Evolutionary conservation across 306 rosid species (phyloP).

Genomic region (Malus orientalis): DNA sequence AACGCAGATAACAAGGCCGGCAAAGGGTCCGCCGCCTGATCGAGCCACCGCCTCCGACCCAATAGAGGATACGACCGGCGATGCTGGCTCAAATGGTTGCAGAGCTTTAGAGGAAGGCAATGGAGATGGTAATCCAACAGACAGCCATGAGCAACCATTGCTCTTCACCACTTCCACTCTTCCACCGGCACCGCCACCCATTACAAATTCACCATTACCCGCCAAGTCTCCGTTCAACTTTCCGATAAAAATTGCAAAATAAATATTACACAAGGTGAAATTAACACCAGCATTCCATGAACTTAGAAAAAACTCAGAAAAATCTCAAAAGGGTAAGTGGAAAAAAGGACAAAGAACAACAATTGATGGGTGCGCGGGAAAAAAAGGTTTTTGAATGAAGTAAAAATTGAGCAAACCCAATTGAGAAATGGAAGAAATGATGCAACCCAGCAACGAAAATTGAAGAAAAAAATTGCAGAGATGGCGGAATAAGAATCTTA

Average conservation of each 20-base stretch:
- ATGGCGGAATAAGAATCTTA: background rate
- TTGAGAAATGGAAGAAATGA: background rate
- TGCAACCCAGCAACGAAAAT: slow-evolving; percentile 7
- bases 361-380: slow-evolving; percentile 21
- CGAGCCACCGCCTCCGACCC: slow-evolving; percentile 33
- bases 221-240: slow-evolving; percentile 17
- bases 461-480: background rate
- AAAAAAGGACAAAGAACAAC: background rate
- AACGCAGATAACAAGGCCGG: slow-evolving; percentile 82
- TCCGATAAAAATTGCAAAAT: background rate
- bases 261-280: background rate
- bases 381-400: background rate
- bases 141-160: slow-evolving; percentile 74
- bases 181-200: slow-evolving; percentile 54
- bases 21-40: slow-evolving; percentile 60
- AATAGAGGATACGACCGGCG: slow-evolving; percentile 56
- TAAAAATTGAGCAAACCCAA: background rate
- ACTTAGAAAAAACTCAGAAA: background rate
- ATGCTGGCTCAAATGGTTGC: slow-evolving; percentile 51
- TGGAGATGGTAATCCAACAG: slow-evolving; percentile 52
- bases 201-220: slow-evolving; percentile 13
- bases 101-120: slow-evolving; percentile 44
- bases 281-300: background rate
- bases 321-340: slow-evolving; percentile 1
- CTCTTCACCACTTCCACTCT: slow-evolving; percentile 70